A percentile compares a stretch with the other conserved stretches of the same genome.
These are phyloP conservation scores for Serendipita sp. DNA, from an alignment of 768 basidiomycete species.

Conservation along the genomic window DNA sequence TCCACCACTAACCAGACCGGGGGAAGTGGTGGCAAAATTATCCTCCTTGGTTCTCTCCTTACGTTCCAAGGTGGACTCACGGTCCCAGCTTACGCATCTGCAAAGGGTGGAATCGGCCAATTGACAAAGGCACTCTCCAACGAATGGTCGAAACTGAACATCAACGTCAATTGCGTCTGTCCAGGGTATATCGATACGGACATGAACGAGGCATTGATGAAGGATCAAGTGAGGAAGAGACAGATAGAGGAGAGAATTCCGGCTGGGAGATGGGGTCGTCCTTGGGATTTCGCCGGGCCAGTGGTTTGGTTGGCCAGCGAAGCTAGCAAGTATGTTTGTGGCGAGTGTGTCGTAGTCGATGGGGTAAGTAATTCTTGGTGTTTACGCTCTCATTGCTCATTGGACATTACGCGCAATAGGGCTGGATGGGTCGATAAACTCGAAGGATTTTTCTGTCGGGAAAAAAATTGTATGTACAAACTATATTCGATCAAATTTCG, in stretches of 20 bases:
- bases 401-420: slow-evolving; percentile 8
- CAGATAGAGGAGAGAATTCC: slow-evolving; percentile 67
- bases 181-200: slow-evolving; percentile 85
- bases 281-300: slow-evolving; percentile 59
- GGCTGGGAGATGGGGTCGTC: slow-evolving; percentile 53
- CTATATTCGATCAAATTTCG: too few relatives aligned
- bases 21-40: slow-evolving; percentile 36
- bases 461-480: too few relatives aligned
- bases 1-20: slow-evolving; percentile 16
- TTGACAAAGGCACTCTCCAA: slow-evolving; percentile 83
- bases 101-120: slow-evolving; percentile 76
- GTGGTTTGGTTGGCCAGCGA: slow-evolving; percentile 52
- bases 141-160: slow-evolving; percentile 79
- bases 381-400: slow-evolving; percentile 2
- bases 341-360: slow-evolving; percentile 55
- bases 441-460: too few relatives aligned
- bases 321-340: slow-evolving; percentile 57
- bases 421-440: slow-evolving; percentile 13
- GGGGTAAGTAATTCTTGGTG: slow-evolving; percentile 33
- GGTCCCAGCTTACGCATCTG: slow-evolving; percentile 81
- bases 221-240: slow-evolving; percentile 45
- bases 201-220: slow-evolving; percentile 57
- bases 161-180: slow-evolving; percentile 78
- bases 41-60: slow-evolving; percentile 49
- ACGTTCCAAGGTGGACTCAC: slow-evolving; percentile 49